Conservation (phyloP, 176 grass and related monocot species). For the Phragmites australis region DNA sequence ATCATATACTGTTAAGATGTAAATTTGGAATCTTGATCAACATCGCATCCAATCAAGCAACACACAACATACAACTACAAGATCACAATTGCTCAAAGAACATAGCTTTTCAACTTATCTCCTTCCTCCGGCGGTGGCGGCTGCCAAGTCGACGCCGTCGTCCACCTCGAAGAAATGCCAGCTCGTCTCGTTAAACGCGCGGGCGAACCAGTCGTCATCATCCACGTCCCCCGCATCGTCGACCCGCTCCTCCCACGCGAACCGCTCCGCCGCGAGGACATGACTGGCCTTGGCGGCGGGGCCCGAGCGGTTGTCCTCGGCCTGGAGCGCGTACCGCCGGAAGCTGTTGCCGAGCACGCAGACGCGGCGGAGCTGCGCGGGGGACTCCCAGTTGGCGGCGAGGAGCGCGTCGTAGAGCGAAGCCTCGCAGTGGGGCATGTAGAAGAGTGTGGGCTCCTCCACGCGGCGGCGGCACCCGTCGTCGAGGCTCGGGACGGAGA, state of each 20-base stretch:
- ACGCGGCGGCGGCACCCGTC: slow-evolving; percentile 61
- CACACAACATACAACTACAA: not conserved
- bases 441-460: slow-evolving; percentile 68
- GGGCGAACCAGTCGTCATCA: slow-evolving; percentile 46
- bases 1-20: not conserved
- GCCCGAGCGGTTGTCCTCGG: slow-evolving; percentile 27
- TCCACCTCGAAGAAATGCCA: slow-evolving; percentile 89
- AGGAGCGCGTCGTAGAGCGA: slow-evolving; percentile 71
- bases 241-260: slow-evolving; percentile 56
- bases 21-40: not conserved
- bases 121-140: not conserved
- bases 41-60: slow-evolving; percentile 1
- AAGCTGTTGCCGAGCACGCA: slow-evolving; percentile 83
- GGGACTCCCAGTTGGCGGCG: slow-evolving; percentile 62
- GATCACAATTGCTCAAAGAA: slow-evolving; percentile 7
- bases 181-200: slow-evolving; percentile 79
- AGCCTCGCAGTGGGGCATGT: slow-evolving; percentile 89
- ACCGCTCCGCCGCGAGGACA: slow-evolving; percentile 46
- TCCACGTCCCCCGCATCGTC: slow-evolving; percentile 39
- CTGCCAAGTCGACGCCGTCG: slow-evolving; percentile 32
- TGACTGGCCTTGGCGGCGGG: slow-evolving; percentile 42
- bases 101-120: slow-evolving; percentile 37
- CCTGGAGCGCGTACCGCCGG: slow-evolving; percentile 45
- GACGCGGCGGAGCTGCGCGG: slow-evolving; percentile 49
- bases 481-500: slow-evolving; percentile 46